Evolutionary conservation across 2,329 filamentous ascomycete species (phyloP).

Genomic region (Plectosphaerella cucumerina): DNA sequence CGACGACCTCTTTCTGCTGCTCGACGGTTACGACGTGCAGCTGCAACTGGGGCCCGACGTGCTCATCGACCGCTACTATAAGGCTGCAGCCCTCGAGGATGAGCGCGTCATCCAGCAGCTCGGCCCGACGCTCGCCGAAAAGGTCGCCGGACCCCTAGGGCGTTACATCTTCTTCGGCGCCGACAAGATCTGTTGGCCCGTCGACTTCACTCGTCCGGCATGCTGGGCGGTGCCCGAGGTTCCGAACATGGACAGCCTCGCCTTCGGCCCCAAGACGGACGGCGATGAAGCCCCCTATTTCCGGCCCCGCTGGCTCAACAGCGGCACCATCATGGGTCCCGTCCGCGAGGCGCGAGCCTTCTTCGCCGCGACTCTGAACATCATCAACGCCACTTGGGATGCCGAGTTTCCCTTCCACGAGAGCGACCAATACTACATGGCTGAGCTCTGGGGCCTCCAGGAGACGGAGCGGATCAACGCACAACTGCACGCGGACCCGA

Average conservation of each 20-base stretch:
- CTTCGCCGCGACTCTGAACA: constrained; percentile 22
- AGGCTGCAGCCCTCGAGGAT: constrained; percentile 48
- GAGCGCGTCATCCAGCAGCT: constrained; percentile 44
- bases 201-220: constrained; percentile 26
- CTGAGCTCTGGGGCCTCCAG: constrained; percentile 37
- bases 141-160: constrained; percentile 23
- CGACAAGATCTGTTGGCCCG: constrained; percentile 40
- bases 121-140: constrained; percentile 29
- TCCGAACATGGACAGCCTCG: constrained; percentile 22
- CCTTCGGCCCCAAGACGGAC: constrained; percentile 31
- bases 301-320: constrained; percentile 39
- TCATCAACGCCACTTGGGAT: constrained; percentile 28
- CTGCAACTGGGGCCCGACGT: constrained; percentile 63
- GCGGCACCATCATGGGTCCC: constrained; percentile 40
- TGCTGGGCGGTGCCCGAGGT: constrained; percentile 34
- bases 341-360: constrained; percentile 23
- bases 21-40: constrained; percentile 61
- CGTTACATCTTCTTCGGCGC: constrained; percentile 39
- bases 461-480: constrained; percentile 31
- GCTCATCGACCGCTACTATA: constrained; percentile 58
- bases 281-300: constrained; percentile 22
- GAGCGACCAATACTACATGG: constrained; percentile 39
- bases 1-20: constrained; percentile 58
- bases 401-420: constrained; percentile 23
- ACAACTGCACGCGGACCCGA: constrained; percentile 16